A percentile compares a stretch with the other conserved stretches of the same genome.
Evolutionary conservation across 1,139 yeast genomes (phyloP).

Genomic region (Debaryomycetaceae sp.): DNA sequence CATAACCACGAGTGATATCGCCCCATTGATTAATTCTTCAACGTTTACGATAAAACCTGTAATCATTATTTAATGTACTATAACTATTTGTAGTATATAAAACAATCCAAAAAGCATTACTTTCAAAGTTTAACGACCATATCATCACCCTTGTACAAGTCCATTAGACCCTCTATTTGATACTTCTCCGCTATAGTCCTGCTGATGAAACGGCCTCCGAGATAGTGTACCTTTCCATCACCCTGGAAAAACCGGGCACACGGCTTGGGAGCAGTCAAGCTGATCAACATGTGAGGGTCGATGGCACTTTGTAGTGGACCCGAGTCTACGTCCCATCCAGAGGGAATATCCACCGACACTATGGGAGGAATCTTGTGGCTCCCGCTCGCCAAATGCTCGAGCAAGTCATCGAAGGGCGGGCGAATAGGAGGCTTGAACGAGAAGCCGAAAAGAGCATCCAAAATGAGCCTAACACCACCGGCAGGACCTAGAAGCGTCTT

Average conservation of each 20-base stretch:
- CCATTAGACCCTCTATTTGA: slow-evolving; percentile 50
- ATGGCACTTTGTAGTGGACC: slow-evolving; percentile 61
- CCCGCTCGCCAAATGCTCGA: slow-evolving; percentile 41
- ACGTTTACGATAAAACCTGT: not conserved
- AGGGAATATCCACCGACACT: slow-evolving; percentile 85
- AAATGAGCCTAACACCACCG: slow-evolving; percentile 31
- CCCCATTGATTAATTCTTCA: not conserved
- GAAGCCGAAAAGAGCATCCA: slow-evolving; percentile 91
- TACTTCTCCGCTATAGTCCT: slow-evolving; percentile 64
- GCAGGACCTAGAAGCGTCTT: slow-evolving; percentile 20
- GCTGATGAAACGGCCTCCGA: slow-evolving; percentile 87
- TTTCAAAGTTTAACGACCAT: slow-evolving; percentile 32
- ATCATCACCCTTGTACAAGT: slow-evolving; percentile 32
- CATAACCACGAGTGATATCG: not conserved
- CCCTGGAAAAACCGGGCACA: slow-evolving; percentile 53
- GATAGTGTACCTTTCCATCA: slow-evolving; percentile 51
- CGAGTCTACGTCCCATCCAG: slow-evolving; percentile 93
- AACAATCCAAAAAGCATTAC: not conserved
- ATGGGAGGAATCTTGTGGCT: slow-evolving; percentile 47
- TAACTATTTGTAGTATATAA: not conserved
- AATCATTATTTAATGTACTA: not conserved
- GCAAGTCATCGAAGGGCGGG: slow-evolving; percentile 65
- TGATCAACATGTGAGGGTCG: slow-evolving; percentile 65
- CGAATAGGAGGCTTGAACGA: slow-evolving; percentile 89
- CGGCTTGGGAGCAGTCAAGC: slow-evolving; percentile 93